Evolutionary conservation across 176 grass and related monocot species (phyloP).

Genomic region (Tuctoria greenei): DNA sequence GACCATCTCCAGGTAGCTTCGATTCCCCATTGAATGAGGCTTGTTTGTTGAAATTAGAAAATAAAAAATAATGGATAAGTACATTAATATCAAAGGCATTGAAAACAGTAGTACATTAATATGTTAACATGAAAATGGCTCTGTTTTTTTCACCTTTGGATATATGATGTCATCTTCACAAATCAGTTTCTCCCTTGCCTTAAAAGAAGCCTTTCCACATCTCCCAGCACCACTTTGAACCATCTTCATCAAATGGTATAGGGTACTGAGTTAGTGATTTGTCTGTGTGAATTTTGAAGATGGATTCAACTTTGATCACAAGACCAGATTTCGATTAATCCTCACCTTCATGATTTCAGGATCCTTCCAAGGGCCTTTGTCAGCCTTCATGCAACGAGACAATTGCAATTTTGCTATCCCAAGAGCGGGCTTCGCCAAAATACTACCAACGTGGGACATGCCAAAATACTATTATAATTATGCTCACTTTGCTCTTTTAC

Average conservation of each 20-base stretch:
- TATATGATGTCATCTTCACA: conserved; percentile 66
- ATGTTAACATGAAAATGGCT: conserved; percentile 7
- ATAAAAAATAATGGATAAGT: conserved; percentile 29
- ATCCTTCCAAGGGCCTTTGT: conserved; percentile 98
- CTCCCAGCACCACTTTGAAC: conserved; percentile 68
- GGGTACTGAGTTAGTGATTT: conserved; percentile 7
- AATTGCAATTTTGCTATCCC: no score
- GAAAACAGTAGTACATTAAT: no score
- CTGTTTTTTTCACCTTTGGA: conserved; percentile 44
- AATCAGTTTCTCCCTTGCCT: conserved; percentile 73
- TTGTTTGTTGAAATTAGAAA: conserved; percentile 59
- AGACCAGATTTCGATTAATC: conserved; percentile 8
- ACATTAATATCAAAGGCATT: no score
- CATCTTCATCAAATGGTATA: conserved; percentile 54
- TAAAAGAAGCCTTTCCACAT: conserved; percentile 53
- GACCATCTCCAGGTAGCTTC: conserved; percentile 33
- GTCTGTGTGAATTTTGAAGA: background rate
- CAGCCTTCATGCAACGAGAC: conserved; percentile 84
- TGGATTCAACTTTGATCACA: no score
- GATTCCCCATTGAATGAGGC: conserved; percentile 41
- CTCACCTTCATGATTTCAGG: conserved; percentile 75
- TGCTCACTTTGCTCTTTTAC: no score
- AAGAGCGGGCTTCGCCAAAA: no score
- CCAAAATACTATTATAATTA: no score
- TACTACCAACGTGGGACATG: no score